These are phyloP conservation scores for Apostasia shenzhenica DNA, from an alignment of 106 monocot genomes.

Conservation along the genomic window DNA sequence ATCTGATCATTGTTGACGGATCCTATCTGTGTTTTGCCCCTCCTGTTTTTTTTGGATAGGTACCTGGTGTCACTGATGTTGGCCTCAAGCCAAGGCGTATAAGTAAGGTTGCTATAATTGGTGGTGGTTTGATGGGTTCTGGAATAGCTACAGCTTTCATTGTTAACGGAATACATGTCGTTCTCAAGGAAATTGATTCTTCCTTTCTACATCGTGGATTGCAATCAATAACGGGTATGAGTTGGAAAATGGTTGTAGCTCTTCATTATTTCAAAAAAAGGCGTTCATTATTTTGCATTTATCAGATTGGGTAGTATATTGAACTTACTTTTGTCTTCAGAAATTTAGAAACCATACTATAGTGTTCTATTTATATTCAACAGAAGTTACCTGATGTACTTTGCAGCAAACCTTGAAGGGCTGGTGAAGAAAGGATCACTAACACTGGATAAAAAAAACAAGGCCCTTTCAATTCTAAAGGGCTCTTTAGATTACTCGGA, in stretches of 20 bases:
- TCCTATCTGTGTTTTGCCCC: neutral
- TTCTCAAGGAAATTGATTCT: constrained; percentile 77
- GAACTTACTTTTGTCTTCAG: too few species aligned
- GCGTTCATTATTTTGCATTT: neutral
- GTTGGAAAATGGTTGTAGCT: neutral
- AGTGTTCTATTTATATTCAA: neutral
- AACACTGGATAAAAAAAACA: constrained; percentile 57
- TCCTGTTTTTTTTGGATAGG: constrained; percentile 26
- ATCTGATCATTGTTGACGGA: too few species aligned
- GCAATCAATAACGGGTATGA: constrained; percentile 60
- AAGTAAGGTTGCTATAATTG: constrained; percentile 81
- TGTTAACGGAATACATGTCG: constrained; percentile 45
- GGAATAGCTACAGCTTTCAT: constrained; percentile 87
- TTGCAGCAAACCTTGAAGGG: constrained; percentile 65
- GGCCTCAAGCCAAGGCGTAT: constrained; percentile 70
- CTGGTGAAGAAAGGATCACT: constrained; percentile 71
- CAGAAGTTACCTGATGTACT: neutral
- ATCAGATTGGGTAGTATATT: too few species aligned
- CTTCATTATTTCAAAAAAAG: too few species aligned
- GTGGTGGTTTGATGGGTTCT: constrained; percentile 96
- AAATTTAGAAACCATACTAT: too few species aligned
- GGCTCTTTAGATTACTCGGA: constrained; percentile 82
- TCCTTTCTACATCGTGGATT: constrained; percentile 63
- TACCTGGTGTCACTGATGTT: constrained; percentile 79
- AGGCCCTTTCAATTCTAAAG: constrained; percentile 62